Percentiles rank a stretch among this genome's conserved stretches.
These are phyloP conservation scores for Chloris gayana DNA, from an alignment of 176 grass and related monocot species.

Conservation along the genomic window DNA sequence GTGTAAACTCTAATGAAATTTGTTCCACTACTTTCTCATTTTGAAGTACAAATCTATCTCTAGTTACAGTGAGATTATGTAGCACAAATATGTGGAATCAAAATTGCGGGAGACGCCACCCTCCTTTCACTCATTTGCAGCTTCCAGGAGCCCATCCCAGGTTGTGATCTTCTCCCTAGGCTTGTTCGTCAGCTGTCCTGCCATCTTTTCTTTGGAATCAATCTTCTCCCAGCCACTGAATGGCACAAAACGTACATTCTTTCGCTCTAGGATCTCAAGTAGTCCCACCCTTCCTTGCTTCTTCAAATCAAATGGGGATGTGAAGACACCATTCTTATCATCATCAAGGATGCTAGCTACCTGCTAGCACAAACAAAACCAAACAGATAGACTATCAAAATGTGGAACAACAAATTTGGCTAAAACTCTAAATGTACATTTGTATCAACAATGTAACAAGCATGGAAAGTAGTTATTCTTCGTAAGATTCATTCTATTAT, in stretches of 20 bases:
- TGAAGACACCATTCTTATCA: conserved; percentile 47
- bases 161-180: conserved; percentile 76
- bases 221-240: conserved; percentile 78
- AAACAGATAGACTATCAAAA: neutral
- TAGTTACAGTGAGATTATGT: neutral
- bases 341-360: conserved; percentile 87
- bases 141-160: conserved; percentile 62
- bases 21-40: neutral
- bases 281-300: conserved; percentile 63
- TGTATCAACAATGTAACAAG: neutral
- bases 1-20: neutral
- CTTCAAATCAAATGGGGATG: neutral
- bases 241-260: conserved; percentile 57
- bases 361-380: conserved; percentile 32
- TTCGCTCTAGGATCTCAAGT: conserved; percentile 60
- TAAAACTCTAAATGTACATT: neutral
- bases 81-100: neutral
- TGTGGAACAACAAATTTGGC: neutral
- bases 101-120: neutral
- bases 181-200: conserved; percentile 58
- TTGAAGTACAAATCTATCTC: neutral
- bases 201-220: conserved; percentile 63
- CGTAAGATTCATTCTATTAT: neutral
- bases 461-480: neutral
- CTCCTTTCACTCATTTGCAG: conserved; percentile 31